Percentiles rank a stretch among this genome's conserved stretches.
Conservation (phyloP, 805 yeast genomes). For the Candida krabiensis region DNA sequence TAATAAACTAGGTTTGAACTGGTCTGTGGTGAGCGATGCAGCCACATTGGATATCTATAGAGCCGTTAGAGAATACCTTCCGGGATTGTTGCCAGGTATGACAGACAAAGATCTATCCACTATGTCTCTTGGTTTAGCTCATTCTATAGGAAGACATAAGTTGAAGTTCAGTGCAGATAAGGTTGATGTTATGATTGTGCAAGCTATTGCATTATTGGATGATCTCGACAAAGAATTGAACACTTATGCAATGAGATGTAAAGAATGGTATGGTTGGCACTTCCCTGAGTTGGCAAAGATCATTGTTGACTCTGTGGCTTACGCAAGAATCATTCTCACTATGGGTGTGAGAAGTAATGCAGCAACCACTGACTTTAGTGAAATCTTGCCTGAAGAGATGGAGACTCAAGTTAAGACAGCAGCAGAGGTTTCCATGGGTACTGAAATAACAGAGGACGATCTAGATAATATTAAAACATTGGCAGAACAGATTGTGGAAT, state of each 20-base stretch:
- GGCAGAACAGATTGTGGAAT: conserved; percentile 95
- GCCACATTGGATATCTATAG: conserved; percentile 93
- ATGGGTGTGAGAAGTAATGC: conserved; percentile 96
- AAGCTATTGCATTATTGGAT: conserved; percentile 95
- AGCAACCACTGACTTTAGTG: conserved; percentile 84
- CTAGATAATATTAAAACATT: conserved; percentile 82
- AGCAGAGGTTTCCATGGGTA: conserved; percentile 99
- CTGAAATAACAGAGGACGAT: conserved; percentile 93
- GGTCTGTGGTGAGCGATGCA: conserved; percentile 89
- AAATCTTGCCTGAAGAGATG: conserved; percentile 87
- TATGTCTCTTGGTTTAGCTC: conserved; percentile 98
- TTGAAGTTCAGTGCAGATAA: conserved; percentile 96
- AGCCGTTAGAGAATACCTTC: conserved; percentile 91
- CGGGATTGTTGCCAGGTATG: conserved; percentile 92
- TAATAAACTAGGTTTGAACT: conserved; percentile 88
- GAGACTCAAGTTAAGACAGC: conserved; percentile 93
- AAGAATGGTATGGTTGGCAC: conserved; percentile 99
- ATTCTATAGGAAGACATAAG: conserved; percentile 97
- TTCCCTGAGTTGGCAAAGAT: conserved; percentile 99
- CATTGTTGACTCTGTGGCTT: conserved; percentile 92
- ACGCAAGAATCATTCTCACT: conserved; percentile 86
- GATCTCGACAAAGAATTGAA: conserved; percentile 97
- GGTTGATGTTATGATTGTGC: conserved; percentile 98
- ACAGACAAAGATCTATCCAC: conserved; percentile 80
- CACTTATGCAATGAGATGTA: conserved; percentile 98